Conservation (phyloP, 495 filamentous ascomycete species). For the Penicillium daleae region DNA sequence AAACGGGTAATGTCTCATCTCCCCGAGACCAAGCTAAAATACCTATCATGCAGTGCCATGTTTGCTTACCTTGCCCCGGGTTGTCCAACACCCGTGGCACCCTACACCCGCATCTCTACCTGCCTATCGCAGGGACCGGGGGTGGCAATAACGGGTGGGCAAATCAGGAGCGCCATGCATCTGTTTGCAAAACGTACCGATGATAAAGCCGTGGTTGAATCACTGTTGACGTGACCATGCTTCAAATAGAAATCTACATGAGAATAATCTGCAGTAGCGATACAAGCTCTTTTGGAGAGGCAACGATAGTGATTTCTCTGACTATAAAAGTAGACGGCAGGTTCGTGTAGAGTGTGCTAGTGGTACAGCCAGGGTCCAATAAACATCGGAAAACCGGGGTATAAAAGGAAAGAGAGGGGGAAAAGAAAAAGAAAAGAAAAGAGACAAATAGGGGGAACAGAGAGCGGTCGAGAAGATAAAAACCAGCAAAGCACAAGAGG, state of each 20-base stretch:
- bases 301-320: conserved; percentile 23
- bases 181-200: not conserved
- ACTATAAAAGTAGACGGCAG: conserved; percentile 23
- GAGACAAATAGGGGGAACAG: conserved; percentile 5
- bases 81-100: conserved; percentile 9
- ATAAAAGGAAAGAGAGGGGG: conserved; percentile 34
- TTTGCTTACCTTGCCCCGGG: conserved; percentile 13
- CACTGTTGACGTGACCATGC: not conserved
- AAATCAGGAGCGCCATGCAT: not conserved
- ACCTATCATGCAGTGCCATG: conserved; percentile 15
- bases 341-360: conserved; percentile 27
- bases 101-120: conserved; percentile 2
- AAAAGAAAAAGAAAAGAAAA: not conserved
- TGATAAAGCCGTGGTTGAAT: not conserved
- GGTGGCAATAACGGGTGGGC: not conserved
- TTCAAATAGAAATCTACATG: not conserved
- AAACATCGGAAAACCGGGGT: conserved; percentile 41
- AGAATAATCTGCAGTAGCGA: not conserved
- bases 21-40: conserved; percentile 9
- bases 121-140: not conserved
- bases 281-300: conserved; percentile 7
- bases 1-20: conserved; percentile 19
- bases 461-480: conserved; percentile 19
- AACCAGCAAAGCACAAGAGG: conserved; percentile 4
- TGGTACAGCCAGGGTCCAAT: conserved; percentile 47